phyloP scores from a whole-genome alignment of 805 yeast species.

The Starmerella gropengiesseri region DNA sequence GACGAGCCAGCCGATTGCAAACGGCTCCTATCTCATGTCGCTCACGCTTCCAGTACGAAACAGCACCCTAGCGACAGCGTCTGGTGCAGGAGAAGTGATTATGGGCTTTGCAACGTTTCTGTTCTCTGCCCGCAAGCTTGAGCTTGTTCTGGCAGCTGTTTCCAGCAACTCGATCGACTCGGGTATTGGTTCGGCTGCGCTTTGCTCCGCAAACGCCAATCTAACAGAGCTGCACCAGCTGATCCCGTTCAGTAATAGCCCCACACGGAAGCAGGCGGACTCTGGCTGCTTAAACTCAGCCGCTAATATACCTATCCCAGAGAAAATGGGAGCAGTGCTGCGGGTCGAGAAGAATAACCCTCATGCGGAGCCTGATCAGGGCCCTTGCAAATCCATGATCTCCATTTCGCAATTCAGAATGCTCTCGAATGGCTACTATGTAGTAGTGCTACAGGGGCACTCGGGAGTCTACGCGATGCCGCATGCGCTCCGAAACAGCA shows the following conservation, averaged over 20 bases:
- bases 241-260: conserved; percentile 21
- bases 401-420: conserved; percentile 18
- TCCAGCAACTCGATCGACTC: conserved; percentile 11
- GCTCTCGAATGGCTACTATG: conserved; percentile 13
- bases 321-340: conserved; percentile 12
- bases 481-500: conserved; percentile 16
- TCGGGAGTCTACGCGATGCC: conserved; percentile 20
- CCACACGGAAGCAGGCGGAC: too few relatives aligned
- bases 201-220: conserved; percentile 13
- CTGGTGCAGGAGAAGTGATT: not conserved
- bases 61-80: not conserved
- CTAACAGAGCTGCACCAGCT: conserved; percentile 16
- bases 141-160: conserved; percentile 15
- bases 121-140: conserved; percentile 12
- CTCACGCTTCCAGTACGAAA: conserved; percentile 16
- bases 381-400: conserved; percentile 21
- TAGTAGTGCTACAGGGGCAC: conserved; percentile 20
- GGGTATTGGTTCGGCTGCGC: conserved; percentile 19
- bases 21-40: conserved; percentile 13
- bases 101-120: conserved; percentile 21
- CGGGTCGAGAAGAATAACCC: too few relatives aligned
- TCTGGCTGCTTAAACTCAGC: too few relatives aligned
- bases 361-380: conserved; percentile 20
- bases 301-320: conserved; percentile 12
- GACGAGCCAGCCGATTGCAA: not conserved